Evolutionary conservation across 768 basidiomycete genomes (phyloP), one percentile per base, ranked within the genome.

Genomic region (Phylloporus arenicola): DNA sequence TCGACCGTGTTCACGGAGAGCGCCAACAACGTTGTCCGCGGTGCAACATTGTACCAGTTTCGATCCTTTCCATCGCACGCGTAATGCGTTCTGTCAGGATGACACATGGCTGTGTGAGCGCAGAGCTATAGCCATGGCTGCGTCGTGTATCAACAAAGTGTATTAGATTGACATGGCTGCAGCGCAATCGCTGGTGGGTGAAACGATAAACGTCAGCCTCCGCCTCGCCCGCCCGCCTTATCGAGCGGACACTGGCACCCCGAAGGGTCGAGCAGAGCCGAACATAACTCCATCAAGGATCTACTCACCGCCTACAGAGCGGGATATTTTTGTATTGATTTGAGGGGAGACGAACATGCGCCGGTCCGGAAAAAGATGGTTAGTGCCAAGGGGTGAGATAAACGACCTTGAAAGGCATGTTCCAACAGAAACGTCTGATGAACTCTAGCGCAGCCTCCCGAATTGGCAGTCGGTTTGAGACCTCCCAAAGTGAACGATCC

Each of bases 391-490:
- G 6, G 19, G 41, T 42, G 51, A 43, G 40, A 65, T 56, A 61
- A 39, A 64, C 48, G 34, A 43, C 53, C 31, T 17, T 6, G 64
- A 54, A 20, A 31, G 58, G 60, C 41, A 62, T 0, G 46, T 68
- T 65, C 65, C 55, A 69, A 58, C 56, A 56, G 65, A 67, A 65
- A 47, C 47, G 47, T 68, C 65, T 66, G 66, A 64, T 57, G 22
- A 3, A 3, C 7, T 38, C 43, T 48, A 37, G 27, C 29, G 48
- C 33, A 37, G 20, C 22, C 13, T 8, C 50, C 50, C 35, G 31
- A 56, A 53, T 55, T 57, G 35, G 67, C 33, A 57, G 20, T 41
- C 17, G 2, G 55, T 52, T 66, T 66, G 56, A 48, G 29, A 17
- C 9, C 44, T 1, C 67, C 51, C 62, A 66, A 55, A 17, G n/a